Evolutionary conservation across 495 filamentous ascomycete species (phyloP), one percentile per base, ranked within the genome.

Genomic region (Aspergillus olivimuriae): DNA sequence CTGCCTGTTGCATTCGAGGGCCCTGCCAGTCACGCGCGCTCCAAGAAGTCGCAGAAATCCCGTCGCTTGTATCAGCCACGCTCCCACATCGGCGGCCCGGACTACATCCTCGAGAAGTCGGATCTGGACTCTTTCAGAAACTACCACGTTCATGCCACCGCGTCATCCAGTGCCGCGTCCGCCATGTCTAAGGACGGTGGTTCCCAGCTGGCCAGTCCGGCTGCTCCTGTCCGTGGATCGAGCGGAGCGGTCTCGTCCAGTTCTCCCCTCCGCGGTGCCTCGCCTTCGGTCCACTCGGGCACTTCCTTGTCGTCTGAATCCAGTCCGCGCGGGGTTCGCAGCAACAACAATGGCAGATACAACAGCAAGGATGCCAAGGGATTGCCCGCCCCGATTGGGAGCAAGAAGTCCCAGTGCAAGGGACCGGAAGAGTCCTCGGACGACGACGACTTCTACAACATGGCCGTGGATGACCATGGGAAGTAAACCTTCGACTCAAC

Each of bases 51-150:
- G 0, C 46, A 44, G 22, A 55, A 41, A 34, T 52, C 53, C n/a
- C 57, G 57, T 17, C 51, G 52, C 22, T 33, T 61, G 35, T 61
- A 55, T 36, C 44, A 57, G 37, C 39, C 50, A 4, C 52, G 53
- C 3, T 43, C 51, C 5, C 51, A 52, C 28, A 24, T 32, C 15
- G 22, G 34, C 11, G 31, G 34, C 19, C 31, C 32, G 2, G 36
- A 48, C 1, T 10, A 20, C 15, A 38, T 26, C 16, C 19, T 19
- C 14, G 47, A 50, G 3, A 34, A 46, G 9, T 14, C 31, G 15
- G 44, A 46, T 1, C 6, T 24, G 2, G 50, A 46, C 10, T n/a
- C 46, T 12, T 36, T 47, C 34, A 39, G 41, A 26, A 38, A 34
- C 33, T 37, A 41, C 8, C 33, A 44, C 8, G 41, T n/a, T 20